Base-by-base conservation (phyloP, 768 basidiomycete species). In the Gyrodon lividus region DNA sequence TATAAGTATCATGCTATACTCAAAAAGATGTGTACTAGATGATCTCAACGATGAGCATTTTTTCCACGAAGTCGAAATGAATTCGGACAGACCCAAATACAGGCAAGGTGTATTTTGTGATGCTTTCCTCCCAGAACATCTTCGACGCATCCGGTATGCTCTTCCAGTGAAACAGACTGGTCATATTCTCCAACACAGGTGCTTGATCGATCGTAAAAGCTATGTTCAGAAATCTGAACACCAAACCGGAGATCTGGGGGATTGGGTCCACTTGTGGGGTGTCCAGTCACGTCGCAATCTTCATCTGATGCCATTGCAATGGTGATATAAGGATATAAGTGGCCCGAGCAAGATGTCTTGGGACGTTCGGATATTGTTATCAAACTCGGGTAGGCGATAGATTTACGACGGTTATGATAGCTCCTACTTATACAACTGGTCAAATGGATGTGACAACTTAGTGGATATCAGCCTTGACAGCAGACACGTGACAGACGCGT, bases 1-100 rank as follows among this genome's bases (percentile, higher is more conserved):
- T 0, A 84, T 84, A 46, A 94, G 77, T 28, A 89, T 78, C 30
- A 97, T 78, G 19, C 86, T 88, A 67, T 90, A 93, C 65, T 97
- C 93, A 22, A 91, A 74, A n/a, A 89, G 48, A 60, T 87, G 84
- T 0, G 87, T 84, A 7, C 87, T 89, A 35, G 23, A 19, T 9
- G 35, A 37, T 19, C 5, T 37, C 35, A 17, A 10, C 5, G 9
- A 3, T 37, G 35, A 37, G 35, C 17, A 13, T 37, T 37, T 37
- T 19, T n/a, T n/a, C 35, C 9, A n/a, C 17, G n/a, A 19, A 37
- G 35, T n/a, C 10, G 3, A n/a, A 19, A 37, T 8, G 2, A 14
- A 20, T 34, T 9, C 19, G 17, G 24, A 73, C 79, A 48, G 52
- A 87, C 87, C 79, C 77, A 58, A 84, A 84, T 31, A 87, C 82